Evolutionary conservation across 208 protist species (phyloP).

Genomic region (Novymonas esmeraldas): DNA sequence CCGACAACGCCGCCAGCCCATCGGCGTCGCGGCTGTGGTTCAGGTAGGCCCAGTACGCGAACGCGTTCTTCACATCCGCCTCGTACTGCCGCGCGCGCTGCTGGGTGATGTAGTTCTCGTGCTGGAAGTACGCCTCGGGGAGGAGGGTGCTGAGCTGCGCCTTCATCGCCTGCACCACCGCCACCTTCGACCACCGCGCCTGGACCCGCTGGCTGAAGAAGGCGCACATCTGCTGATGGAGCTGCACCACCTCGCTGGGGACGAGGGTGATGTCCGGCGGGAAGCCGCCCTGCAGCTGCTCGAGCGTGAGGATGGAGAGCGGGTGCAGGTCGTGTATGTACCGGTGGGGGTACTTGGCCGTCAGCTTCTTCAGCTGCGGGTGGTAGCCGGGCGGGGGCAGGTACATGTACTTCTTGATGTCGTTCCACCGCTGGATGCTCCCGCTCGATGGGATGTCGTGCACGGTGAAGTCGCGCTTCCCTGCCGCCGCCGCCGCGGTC

Average conservation of each 20-base stretch:
- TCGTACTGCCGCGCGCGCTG: conserved; percentile 83
- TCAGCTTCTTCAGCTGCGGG: conserved; percentile 72
- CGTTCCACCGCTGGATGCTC: conserved; percentile 91
- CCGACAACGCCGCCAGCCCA: conserved; percentile 33
- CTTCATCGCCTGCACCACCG: conserved; percentile 45
- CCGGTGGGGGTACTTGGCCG: conserved; percentile 52
- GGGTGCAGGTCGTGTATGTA: conserved; percentile 88
- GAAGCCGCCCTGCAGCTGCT: conserved; percentile 82
- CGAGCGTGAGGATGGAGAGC: conserved; percentile 83
- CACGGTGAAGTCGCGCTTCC: conserved; percentile 72
- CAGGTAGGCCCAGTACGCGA: conserved; percentile 81
- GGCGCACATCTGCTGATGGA: conserved; percentile 72
- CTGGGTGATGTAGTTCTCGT: conserved; percentile 88
- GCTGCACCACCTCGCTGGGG: conserved; percentile 87
- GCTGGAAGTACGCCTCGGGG: conserved; percentile 82
- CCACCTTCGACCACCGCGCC: conserved; percentile 49
- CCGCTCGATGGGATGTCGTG: conserved; percentile 71
- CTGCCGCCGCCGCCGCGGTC: too few relatives aligned
- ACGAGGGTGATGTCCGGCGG: conserved; percentile 89
- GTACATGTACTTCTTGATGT: conserved; percentile 92
- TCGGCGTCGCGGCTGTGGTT: conserved; percentile 46
- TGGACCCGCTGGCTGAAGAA: conserved; percentile 48
- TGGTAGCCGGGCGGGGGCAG: conserved; percentile 61
- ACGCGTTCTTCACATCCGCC: conserved; percentile 79
- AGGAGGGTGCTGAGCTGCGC: conserved; percentile 52